These are phyloP conservation scores for Nicotiana benthamiana DNA, from an alignment of 257 asterid species.

Conservation along the genomic window DNA sequence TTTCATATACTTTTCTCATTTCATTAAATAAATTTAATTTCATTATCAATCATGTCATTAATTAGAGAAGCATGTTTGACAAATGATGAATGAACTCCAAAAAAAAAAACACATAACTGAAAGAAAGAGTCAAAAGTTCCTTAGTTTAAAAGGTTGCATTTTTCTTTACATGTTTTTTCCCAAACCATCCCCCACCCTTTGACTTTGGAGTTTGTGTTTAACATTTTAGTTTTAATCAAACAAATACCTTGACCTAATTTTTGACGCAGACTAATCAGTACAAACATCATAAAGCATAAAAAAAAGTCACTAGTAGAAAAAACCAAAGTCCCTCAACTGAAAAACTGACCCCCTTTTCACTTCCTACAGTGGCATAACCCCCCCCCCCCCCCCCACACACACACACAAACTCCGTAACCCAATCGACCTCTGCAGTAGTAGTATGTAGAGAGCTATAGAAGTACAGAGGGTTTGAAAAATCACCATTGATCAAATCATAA, in stretches of 20 bases:
- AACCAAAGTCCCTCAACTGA: not conserved
- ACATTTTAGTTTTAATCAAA: not conserved
- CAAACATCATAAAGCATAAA: not conserved
- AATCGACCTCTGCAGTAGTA: too few relatives aligned
- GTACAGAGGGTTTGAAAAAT: not conserved
- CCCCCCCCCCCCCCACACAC: not conserved
- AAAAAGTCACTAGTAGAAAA: not conserved
- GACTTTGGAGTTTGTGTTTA: not conserved
- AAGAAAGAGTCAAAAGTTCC: not conserved
- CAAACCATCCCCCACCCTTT: not conserved
- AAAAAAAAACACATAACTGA: not conserved
- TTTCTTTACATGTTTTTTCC: not conserved
- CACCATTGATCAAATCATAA: not conserved
- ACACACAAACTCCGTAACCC: not conserved
- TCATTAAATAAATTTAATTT: not conserved
- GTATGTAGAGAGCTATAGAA: not conserved
- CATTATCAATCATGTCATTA: not conserved
- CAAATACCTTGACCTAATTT: not conserved
- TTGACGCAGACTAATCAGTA: not conserved
- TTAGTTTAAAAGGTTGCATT: not conserved
- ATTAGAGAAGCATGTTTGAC: conserved; percentile 5
- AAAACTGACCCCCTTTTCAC: conserved; percentile 8
- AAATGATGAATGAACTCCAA: not conserved
- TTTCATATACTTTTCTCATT: not conserved
- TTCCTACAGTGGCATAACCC: not conserved